phyloP scores from a whole-genome alignment of 805 yeast species.

The Ogataea paraovalis region DNA sequence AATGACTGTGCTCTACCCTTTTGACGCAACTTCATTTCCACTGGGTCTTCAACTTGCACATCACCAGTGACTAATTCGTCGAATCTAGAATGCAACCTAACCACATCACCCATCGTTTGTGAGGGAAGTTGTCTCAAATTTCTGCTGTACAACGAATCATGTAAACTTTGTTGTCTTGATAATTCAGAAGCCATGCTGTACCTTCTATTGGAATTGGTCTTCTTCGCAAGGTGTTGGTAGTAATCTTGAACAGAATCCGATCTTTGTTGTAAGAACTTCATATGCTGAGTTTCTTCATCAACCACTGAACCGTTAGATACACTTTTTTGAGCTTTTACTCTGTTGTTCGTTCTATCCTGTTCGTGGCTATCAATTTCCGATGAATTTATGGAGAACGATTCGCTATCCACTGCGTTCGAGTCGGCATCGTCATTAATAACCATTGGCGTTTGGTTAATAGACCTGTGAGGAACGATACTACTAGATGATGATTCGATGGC shows the following conservation, averaged over 20 bases:
- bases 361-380: constrained; percentile 3
- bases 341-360: too few relatives aligned
- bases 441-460: not conserved
- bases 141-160: constrained; percentile 7
- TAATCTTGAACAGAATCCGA: not conserved
- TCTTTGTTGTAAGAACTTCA: constrained; percentile 3
- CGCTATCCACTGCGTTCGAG: not conserved
- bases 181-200: constrained; percentile 6
- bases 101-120: constrained; percentile 42
- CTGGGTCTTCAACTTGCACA: constrained; percentile 14
- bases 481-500: constrained; percentile 11
- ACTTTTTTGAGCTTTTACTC: too few relatives aligned
- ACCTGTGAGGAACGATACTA: not conserved
- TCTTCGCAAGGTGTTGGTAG: too few relatives aligned
- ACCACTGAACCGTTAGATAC: not conserved
- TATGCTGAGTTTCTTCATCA: constrained; percentile 1
- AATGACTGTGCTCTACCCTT: not conserved
- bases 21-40: constrained; percentile 8
- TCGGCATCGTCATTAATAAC: not conserved
- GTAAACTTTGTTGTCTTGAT: constrained; percentile 4
- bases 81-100: constrained; percentile 48
- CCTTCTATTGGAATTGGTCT: constrained; percentile 4
- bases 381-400: constrained; percentile 9
- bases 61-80: constrained; percentile 29
- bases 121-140: constrained; percentile 35